phyloP scores from a whole-genome alignment of 208 protist genomes.

The Crithidia brevicula region DNA sequence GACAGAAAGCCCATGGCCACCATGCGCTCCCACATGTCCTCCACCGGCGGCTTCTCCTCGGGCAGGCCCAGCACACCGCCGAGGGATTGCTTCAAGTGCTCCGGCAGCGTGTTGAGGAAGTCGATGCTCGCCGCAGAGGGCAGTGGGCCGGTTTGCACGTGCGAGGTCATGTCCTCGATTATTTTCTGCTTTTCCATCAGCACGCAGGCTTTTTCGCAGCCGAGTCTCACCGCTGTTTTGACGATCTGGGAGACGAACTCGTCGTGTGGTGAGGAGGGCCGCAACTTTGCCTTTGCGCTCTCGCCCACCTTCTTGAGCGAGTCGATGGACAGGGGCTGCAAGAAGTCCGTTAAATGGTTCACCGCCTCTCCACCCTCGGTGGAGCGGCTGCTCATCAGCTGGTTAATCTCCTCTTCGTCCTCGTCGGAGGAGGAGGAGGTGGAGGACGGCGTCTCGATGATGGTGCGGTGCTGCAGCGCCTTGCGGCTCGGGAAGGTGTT shows the following conservation, averaged over 20 bases:
- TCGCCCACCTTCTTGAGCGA: constrained; percentile 91
- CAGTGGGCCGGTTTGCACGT: constrained; percentile 77
- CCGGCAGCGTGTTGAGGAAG: constrained; percentile 85
- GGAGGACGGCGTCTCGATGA: constrained; percentile 60
- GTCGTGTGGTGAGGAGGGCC: constrained; percentile 69
- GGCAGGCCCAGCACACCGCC: constrained; percentile 78
- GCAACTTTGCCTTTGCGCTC: constrained; percentile 89
- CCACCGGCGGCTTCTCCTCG: constrained; percentile 75
- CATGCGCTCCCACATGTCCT: constrained; percentile 92
- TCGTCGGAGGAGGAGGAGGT: constrained; percentile 70
- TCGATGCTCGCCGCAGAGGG: constrained; percentile 83
- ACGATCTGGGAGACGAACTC: constrained; percentile 89
- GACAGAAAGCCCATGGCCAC: constrained; percentile 90
- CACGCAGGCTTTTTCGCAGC: constrained; percentile 87
- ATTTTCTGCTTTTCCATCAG: constrained; percentile 92
- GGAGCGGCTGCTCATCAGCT: constrained; percentile 40
- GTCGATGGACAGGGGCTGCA: constrained; percentile 85
- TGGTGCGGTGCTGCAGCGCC: constrained; percentile 80
- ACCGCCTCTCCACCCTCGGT: constrained; percentile 66
- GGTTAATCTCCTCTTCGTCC: constrained; percentile 55
- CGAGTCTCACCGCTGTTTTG: constrained; percentile 81
- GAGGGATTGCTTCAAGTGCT: constrained; percentile 72
- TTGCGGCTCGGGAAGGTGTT: constrained; percentile 86
- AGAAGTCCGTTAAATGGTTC: constrained; percentile 79
- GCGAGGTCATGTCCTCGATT: constrained; percentile 85